phyloP scores from a whole-genome alignment of 305 asterid species.

The Striga hermonthica region DNA sequence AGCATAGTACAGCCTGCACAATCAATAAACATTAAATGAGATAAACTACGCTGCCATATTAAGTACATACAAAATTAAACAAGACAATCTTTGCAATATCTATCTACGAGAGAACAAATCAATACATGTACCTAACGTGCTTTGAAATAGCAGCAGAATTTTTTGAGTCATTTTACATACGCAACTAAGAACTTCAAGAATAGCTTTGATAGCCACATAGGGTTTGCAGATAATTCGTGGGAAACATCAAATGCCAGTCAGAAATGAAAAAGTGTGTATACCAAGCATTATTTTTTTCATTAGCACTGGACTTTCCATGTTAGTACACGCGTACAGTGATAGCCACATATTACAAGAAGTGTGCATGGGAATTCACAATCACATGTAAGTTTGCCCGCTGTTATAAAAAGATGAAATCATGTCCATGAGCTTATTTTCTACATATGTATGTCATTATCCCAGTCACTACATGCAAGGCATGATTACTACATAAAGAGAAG shows the following conservation, averaged over 20 bases:
- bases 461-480: neutral
- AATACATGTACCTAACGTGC: neutral
- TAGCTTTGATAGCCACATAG: slow-evolving; percentile 24
- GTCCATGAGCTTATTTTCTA: slow-evolving; percentile 2
- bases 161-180: slow-evolving; percentile 7
- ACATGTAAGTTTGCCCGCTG: neutral
- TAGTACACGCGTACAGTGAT: slow-evolving; percentile 3
- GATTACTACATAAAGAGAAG: slow-evolving; percentile 10
- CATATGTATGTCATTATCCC: slow-evolving; percentile 17
- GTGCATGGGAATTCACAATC: slow-evolving; percentile 12
- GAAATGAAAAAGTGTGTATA: slow-evolving; percentile 18
- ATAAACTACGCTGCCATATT: slow-evolving; percentile 27
- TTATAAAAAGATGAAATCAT: slow-evolving; percentile 3
- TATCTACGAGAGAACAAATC: slow-evolving; percentile 16
- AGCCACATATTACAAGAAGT: neutral
- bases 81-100: neutral
- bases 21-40: slow-evolving; percentile 34
- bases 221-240: neutral
- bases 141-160: slow-evolving; percentile 14
- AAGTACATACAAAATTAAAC: slow-evolving; percentile 11
- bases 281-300: slow-evolving; percentile 12
- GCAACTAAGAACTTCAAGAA: slow-evolving; percentile 7
- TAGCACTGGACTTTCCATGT: slow-evolving; percentile 5
- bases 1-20: slow-evolving; percentile 89
- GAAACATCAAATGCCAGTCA: slow-evolving; percentile 8